Evolutionary conservation across 495 filamentous ascomycete species (phyloP), one percentile per base, ranked within the genome.

Genomic region (Penicillium odoratum): DNA sequence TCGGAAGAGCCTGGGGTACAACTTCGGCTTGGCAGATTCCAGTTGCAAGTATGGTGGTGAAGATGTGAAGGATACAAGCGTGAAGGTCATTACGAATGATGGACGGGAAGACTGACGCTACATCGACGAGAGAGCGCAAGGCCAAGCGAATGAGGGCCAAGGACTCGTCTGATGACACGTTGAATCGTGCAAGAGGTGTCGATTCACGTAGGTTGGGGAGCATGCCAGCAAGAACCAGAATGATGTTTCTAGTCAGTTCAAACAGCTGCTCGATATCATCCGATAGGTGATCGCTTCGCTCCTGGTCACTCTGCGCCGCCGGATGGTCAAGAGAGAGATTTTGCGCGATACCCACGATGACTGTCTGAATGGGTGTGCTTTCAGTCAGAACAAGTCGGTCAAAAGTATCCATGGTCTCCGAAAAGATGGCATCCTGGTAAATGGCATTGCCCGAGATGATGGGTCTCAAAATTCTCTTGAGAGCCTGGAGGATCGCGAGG

Each of bases 201-300:
- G 84, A 76, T 60, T 93, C 93, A 11, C 87, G 85, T 16, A 99
- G 79, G 60, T 92, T 96, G 25, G 94, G 95, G 29, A 99, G 74
- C 50, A 96, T 74, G 1, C 91, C 89, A 4, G 91, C 88, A 18
- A 99, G 81, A 3, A 97, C 93, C 13, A 98, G 80, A 31, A 98
- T 94, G 50, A 98, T 97, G 68, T 96, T 93, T 56, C 93, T 83
- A 0, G 95, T 98, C 44, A 98, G 76, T 70, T 99, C 94, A 65
- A 99, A 99, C 0, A 99, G 81, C 73, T 99, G 94, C 65, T 99
- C 95, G 51, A 99, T 95, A 61, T 98, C 94, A 68, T 98, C 94
- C 0, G 90, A 93, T 9, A 98, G 77, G 62, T 94, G 87, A 47
- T 92, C 84, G 48, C 79, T 80, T 6, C 88, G 83, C 15, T 81